Percentiles rank a stretch among this genome's conserved stretches.
Conservation (phyloP, 2,329 filamentous ascomycete species). For the Scytalidium lignicola region DNA sequence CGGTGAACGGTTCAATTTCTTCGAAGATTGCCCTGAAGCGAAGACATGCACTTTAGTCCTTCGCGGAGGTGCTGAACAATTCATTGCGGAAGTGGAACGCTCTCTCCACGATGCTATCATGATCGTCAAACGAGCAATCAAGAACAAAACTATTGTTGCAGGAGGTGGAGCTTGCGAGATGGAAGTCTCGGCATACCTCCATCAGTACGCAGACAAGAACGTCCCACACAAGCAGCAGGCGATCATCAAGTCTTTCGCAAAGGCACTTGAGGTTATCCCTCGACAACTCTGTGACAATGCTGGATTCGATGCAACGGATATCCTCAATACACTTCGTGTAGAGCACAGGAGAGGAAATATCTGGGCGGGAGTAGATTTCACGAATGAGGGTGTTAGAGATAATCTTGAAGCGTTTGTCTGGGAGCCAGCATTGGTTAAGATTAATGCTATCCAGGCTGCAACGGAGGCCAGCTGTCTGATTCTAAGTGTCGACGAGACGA, state of each 20-base stretch:
- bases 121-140: conserved; percentile 98
- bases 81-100: conserved; percentile 97
- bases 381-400: conserved; percentile 84
- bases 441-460: conserved; percentile 94
- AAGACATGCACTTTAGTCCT: conserved; percentile 97
- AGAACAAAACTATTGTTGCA: conserved; percentile 90
- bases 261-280: conserved; percentile 93
- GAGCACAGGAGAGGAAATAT: conserved; percentile 90
- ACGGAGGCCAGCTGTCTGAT: conserved; percentile 95
- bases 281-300: conserved; percentile 98
- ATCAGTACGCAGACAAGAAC: conserved; percentile 87
- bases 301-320: conserved; percentile 96
- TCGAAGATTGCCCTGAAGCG: conserved; percentile 89
- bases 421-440: conserved; percentile 94
- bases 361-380: conserved; percentile 96
- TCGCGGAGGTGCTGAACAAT: conserved; percentile 94
- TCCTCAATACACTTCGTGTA: conserved; percentile 91
- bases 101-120: conserved; percentile 98
- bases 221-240: conserved; percentile 93
- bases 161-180: conserved; percentile 94
- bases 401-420: conserved; percentile 96
- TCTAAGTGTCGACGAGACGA: conserved; percentile 94
- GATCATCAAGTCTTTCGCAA: conserved; percentile 96
- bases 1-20: conserved; percentile 97
- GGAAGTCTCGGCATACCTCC: conserved; percentile 91